phyloP scores from a whole-genome alignment of 805 yeast species.

The Sugiyamaella valdiviana region DNA sequence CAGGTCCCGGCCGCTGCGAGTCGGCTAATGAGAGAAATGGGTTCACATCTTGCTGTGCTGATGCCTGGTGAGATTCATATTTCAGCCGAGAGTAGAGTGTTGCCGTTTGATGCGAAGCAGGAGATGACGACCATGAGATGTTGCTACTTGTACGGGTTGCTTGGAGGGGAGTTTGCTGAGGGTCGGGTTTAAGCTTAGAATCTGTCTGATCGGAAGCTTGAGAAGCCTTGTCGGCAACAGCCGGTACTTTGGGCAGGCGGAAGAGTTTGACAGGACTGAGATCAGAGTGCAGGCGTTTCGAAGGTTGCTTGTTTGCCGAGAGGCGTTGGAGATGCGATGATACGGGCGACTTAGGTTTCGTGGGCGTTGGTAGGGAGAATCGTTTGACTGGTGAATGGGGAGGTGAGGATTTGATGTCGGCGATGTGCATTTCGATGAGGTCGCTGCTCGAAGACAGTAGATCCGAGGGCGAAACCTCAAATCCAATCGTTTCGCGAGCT shows the following conservation, averaged over 20 bases:
- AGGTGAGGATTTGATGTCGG: neutral
- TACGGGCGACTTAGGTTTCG: neutral
- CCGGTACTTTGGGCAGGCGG: neutral
- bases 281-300: neutral
- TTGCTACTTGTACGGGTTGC: neutral
- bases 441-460: neutral
- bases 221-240: no score
- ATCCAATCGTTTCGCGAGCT: neutral
- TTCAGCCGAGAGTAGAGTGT: constrained; percentile 3
- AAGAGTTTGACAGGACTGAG: neutral
- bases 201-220: no score
- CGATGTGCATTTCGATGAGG: no score
- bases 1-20: no score
- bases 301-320: neutral
- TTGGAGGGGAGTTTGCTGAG: neutral
- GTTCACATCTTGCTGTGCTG: no score
- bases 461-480: neutral
- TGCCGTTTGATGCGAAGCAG: constrained; percentile 15
- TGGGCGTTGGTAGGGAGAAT: neutral
- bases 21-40: no score
- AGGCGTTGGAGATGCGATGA: neutral
- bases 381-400: neutral
- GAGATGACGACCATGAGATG: constrained; percentile 18
- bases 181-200: neutral
- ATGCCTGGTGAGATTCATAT: neutral